Base-by-base conservation (phyloP, 148 eudicot species). In the Fagopyrum esculentum region DNA sequence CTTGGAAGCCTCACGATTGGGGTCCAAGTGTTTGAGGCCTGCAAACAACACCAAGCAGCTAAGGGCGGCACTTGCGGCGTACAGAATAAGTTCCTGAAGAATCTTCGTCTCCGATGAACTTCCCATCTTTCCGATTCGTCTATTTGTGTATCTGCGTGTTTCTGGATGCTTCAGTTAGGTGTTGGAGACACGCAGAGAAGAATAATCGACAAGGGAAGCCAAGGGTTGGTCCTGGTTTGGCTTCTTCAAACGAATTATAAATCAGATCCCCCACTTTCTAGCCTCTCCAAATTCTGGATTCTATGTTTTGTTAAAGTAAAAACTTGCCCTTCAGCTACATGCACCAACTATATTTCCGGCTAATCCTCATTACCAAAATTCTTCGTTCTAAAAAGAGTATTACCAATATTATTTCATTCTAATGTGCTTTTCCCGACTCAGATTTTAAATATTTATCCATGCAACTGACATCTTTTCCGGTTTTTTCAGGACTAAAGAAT, bases 31-130 rank as follows among this genome's bases (percentile, higher is more conserved):
- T 45, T 79, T 84, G 43, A 91, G 82, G 9, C 97, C 97, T 15
- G 80, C 87, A 52, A 89, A 87, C 75, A 93, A 72, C 0, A 93
- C 98, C 79, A 93, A 73, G 13, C 84, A 84, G 61, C 98, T 93
- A 9, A 93, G 73, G 3, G 98, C 98, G 6, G 98, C 97, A 81
- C 98, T 91, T n/a, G 97, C 98, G 69, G 98, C 98, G 74, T 88
- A 93, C 22, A 91, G 75, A 2, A 89, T 40, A 78, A 93, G 69
- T 51, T 93, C 93, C 60, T 93, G 98, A 45, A 91, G 15, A 19
- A 93, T 76, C 74, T 77, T 86, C 6, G 91, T 83, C 76, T 89
- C 91, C 19, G 79, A 49, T 30, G 87, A 76, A 66, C 78, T 75
- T 73, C 87, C 78, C 87, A 84, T 84, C 72, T 78, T 51, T 29